Percentiles rank a stretch among this genome's conserved stretches.
These are phyloP conservation scores for Boletus subparvulus DNA, from an alignment of 768 basidiomycete species.

Conservation along the genomic window DNA sequence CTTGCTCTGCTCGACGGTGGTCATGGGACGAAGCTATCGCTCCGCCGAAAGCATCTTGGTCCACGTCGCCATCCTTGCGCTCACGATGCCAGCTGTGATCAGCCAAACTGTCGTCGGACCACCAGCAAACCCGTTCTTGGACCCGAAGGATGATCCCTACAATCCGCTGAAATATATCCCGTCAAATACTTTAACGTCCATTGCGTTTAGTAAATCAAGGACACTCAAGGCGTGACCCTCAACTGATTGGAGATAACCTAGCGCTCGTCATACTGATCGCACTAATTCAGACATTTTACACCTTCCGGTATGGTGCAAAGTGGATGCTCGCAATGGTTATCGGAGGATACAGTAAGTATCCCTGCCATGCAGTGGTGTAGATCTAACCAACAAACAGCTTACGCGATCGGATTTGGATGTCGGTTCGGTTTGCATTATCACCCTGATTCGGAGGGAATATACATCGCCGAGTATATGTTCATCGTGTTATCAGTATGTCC, in stretches of 20 bases:
- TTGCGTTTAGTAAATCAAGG: conserved; percentile 45
- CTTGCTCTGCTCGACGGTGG: neutral
- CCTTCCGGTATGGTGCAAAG: conserved; percentile 46
- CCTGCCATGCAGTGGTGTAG: neutral
- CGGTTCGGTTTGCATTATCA: conserved; percentile 55
- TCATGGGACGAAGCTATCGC: conserved; percentile 2
- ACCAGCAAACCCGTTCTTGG: conserved; percentile 20
- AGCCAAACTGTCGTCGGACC: conserved; percentile 2
- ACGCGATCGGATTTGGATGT: conserved; percentile 53
- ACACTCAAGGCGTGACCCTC: neutral
- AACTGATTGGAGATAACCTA: neutral
- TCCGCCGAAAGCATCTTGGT: neutral
- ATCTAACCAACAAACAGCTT: conserved; percentile 38
- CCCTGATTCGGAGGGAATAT: conserved; percentile 52
- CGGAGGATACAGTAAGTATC: conserved; percentile 54
- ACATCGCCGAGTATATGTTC: conserved; percentile 58
- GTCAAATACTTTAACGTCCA: conserved; percentile 48
- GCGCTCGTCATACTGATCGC: conserved; percentile 41
- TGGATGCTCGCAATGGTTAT: conserved; percentile 65
- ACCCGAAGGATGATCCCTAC: conserved; percentile 52
- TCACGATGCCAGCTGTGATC: neutral
- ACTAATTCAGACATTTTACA: conserved; percentile 43
- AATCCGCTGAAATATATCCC: conserved; percentile 58
- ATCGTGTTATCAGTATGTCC: conserved; percentile 51
- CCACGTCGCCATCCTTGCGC: neutral